Evolutionary conservation across 1,139 yeast species (phyloP).

Genomic region (Pichia sp.): DNA sequence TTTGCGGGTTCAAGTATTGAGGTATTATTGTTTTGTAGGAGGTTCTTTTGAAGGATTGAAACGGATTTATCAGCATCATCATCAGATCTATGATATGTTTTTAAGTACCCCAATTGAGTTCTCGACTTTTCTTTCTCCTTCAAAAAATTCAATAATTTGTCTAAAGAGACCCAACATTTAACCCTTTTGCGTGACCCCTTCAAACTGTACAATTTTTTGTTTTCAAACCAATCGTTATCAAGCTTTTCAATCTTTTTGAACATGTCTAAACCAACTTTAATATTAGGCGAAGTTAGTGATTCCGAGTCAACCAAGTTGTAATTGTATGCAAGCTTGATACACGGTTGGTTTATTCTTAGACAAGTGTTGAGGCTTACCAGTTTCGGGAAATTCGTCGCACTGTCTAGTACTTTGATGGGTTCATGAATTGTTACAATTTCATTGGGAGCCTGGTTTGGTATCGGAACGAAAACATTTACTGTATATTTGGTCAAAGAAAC

Average conservation of each 20-base stretch:
- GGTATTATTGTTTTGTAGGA: neutral
- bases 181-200: conserved; percentile 8
- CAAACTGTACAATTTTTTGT: conserved; percentile 5
- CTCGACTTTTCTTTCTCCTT: conserved; percentile 16
- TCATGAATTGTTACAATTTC: conserved; percentile 9
- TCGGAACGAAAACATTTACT: conserved; percentile 20
- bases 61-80: neutral
- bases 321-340: conserved; percentile 11
- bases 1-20: neutral
- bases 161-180: conserved; percentile 13
- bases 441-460: conserved; percentile 16
- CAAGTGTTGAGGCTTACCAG: conserved; percentile 1
- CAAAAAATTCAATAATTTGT: conserved; percentile 18
- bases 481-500: conserved; percentile 11
- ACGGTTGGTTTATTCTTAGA: conserved; percentile 9
- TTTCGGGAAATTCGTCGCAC: conserved; percentile 7
- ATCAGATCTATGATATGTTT: conserved; percentile 5
- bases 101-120: conserved; percentile 15
- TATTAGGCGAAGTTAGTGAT: conserved; percentile 10
- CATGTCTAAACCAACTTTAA: conserved; percentile 10
- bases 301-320: conserved; percentile 10
- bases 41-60: too few relatives aligned
- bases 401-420: conserved; percentile 7
- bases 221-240: conserved; percentile 13
- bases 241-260: conserved; percentile 5